Base-by-base conservation (phyloP, 306 rosid genomes). In the Lotus japonicus region DNA sequence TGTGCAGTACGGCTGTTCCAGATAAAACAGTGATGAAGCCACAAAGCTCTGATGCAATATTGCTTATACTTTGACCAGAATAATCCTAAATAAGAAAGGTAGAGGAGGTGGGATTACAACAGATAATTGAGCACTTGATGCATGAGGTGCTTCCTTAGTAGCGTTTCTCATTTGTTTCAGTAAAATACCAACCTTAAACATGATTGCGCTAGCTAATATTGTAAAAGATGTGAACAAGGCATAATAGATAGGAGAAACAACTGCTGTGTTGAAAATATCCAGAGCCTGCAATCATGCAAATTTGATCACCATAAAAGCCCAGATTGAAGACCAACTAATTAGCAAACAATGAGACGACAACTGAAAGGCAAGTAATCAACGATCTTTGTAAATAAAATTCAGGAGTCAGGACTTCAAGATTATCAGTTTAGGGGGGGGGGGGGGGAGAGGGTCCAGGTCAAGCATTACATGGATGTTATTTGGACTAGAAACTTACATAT, bases 141-240 rank as follows among this genome's bases (percentile, higher is more conserved):
- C 15, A 61, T 51, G 53, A 50, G 58, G 72, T 44, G 42, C 49
- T 16, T 49, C 64, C 51, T 56, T 45, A 28, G 48, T 43, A 8
- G 21, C 58, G 13, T 45, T 70, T 69, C 31, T 79, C 26, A 49
- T 58, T 51, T 63, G 53, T 61, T 74, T 55, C 51, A 57, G 48
- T 74, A 45, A 68, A 76, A 66, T 83, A 84, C 85, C 77, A 73
- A 81, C 97, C 98, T 92, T 92, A 55, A 90, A 92, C 98, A 92
- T 92, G 74, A 92, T 92, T 44, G 88, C 89, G 55, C 97, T 90
- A 64, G 98, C 98, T 21, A 89, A 79, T 58, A 92, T 92, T 55
- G 98, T 92, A 78, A 90, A 85, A 31, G 96, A 80, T 62, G 98
- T 92, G 87, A 89, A 92, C 88, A 90, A 58, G 69, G 98, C 97